A percentile compares a stretch with the other conserved stretches of the same genome.
These are phyloP conservation scores for Tetrapisispora namnaoensis DNA, from an alignment of 805 yeast genomes.

Conservation along the genomic window DNA sequence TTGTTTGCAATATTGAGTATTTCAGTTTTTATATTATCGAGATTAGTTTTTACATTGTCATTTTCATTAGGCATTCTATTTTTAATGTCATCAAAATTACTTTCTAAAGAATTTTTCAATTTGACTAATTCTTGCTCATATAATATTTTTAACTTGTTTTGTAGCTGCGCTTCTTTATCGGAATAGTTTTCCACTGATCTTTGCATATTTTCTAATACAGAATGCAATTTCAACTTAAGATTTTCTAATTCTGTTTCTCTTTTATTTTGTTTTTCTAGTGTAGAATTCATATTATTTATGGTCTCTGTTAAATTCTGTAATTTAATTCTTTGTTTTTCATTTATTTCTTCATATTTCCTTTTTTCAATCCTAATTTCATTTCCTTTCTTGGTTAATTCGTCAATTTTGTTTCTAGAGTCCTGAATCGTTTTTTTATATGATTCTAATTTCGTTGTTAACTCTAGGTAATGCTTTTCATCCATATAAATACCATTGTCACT, in stretches of 20 bases:
- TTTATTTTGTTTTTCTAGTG: constrained; percentile 19
- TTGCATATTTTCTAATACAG: constrained; percentile 15
- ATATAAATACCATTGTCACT: constrained; percentile 52
- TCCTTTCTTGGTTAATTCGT: constrained; percentile 32
- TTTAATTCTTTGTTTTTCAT: constrained; percentile 22
- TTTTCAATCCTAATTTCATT: constrained; percentile 23
- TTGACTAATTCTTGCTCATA: constrained; percentile 13
- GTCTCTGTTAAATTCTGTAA: constrained; percentile 17
- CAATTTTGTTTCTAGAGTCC: constrained; percentile 35
- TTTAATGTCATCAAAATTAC: constrained; percentile 5
- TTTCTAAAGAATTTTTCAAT: constrained; percentile 8
- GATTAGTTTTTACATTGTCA: constrained; percentile 7
- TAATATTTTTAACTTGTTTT: constrained; percentile 4
- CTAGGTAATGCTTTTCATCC: constrained; percentile 50
- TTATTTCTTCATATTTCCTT: constrained; percentile 18
- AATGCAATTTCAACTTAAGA: constrained; percentile 14
- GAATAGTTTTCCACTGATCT: constrained; percentile 14
- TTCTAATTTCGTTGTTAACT: constrained; percentile 38
- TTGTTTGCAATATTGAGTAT: constrained; percentile 9
- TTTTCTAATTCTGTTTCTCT: constrained; percentile 22
- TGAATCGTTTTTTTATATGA: constrained; percentile 39
- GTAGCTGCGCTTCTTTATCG: constrained; percentile 23
- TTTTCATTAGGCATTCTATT: constrained; percentile 8
- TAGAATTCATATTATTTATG: constrained; percentile 17
- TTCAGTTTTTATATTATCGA: constrained; percentile 15